Conservation (phyloP, 129 eudicot genomes). For the Artemisia argyi region DNA sequence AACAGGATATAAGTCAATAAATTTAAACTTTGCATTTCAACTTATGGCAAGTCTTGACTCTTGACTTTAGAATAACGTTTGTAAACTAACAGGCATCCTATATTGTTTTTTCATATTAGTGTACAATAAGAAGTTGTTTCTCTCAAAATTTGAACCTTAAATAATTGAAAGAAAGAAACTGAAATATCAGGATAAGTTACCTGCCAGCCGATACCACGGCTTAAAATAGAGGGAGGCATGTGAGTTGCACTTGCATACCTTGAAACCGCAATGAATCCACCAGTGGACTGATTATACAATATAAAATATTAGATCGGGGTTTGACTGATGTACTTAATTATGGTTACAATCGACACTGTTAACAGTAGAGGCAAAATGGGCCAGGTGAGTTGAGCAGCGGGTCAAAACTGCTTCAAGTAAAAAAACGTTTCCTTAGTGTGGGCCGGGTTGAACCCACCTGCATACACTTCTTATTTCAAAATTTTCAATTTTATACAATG, state of each 20-base stretch:
- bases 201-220: constrained; percentile 88
- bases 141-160: constrained; percentile 2
- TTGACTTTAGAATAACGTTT: neutral
- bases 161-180: neutral
- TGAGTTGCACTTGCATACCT: constrained; percentile 80
- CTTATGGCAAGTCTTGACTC: neutral
- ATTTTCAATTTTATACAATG: too few relatives aligned
- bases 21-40: neutral
- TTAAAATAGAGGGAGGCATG: constrained; percentile 67
- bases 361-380: too few relatives aligned
- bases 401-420: too few relatives aligned
- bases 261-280: constrained; percentile 69
- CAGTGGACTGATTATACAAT: constrained; percentile 53
- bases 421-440: neutral
- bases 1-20: neutral
- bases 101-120: neutral
- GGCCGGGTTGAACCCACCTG: neutral
- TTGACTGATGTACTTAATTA: constrained; percentile 1
- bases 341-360: neutral
- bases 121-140: neutral
- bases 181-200: constrained; percentile 23
- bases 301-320: constrained; percentile 15
- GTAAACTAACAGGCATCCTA: neutral
- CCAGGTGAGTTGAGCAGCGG: too few relatives aligned
- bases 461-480: too few relatives aligned